Evolutionary conservation across 805 yeast genomes (phyloP).

Genomic region (Peterozyma toletana): DNA sequence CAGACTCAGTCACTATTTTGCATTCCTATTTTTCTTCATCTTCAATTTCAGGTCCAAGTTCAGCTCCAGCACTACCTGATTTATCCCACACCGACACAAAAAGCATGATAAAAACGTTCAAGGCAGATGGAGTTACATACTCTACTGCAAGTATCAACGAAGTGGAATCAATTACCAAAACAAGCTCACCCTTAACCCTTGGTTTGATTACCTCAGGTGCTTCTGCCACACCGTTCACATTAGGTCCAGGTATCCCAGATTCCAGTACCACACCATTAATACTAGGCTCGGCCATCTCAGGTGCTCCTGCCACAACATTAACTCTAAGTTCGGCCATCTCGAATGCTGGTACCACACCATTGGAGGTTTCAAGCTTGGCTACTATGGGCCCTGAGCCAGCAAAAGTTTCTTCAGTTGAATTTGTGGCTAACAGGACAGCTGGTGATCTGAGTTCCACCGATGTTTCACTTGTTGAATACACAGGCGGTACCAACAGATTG

Average conservation of each 20-base stretch:
- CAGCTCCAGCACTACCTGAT: background rate
- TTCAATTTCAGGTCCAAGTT: background rate
- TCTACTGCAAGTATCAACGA: no score
- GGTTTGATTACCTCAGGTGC: no score
- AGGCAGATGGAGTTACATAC: no score
- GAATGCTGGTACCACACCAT: background rate
- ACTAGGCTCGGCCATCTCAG: background rate
- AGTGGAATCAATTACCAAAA: no score
- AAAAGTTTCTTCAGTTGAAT: constrained; percentile 2
- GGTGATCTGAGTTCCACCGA: background rate
- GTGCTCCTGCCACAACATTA: background rate
- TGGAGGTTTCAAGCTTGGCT: no score
- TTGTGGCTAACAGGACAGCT: background rate
- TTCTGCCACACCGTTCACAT: no score
- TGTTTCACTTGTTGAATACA: background rate
- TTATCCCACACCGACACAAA: no score
- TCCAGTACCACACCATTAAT: no score
- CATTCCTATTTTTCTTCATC: background rate
- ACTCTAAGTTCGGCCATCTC: background rate
- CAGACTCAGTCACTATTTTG: no score
- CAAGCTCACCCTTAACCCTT: no score
- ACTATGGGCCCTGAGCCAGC: background rate
- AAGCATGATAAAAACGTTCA: no score
- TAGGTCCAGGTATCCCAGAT: background rate
- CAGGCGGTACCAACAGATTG: background rate